Evolutionary conservation across 108 stramenopile species (phyloP).

Genomic region (Cyclotella choctawhatcheeana): DNA sequence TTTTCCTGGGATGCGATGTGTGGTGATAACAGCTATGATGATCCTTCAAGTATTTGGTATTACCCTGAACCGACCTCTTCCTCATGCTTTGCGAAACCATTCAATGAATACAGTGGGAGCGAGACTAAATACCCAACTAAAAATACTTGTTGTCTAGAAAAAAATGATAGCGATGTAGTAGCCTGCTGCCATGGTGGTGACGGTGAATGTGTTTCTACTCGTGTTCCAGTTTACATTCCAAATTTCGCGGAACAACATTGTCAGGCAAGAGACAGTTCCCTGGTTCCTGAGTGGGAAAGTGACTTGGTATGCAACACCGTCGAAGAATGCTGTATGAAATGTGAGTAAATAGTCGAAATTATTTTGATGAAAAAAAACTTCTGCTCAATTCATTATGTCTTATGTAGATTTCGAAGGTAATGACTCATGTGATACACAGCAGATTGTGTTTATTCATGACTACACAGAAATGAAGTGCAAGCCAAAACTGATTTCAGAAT

Average conservation of each 20-base stretch:
- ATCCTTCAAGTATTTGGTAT: not conserved
- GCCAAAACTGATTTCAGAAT: not conserved
- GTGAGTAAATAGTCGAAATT: too few species aligned
- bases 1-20: constrained; percentile 3
- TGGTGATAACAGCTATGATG: not conserved
- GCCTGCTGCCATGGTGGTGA: not conserved
- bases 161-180: not conserved
- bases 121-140: not conserved
- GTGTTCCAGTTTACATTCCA: not conserved
- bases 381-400: too few species aligned
- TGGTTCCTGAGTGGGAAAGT: not conserved
- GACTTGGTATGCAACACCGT: not conserved
- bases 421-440: too few species aligned
- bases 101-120: not conserved
- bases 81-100: not conserved
- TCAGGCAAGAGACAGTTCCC: not conserved
- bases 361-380: too few species aligned
- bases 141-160: not conserved
- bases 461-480: constrained; percentile 1
- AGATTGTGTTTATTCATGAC: not conserved
- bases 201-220: not conserved
- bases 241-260: not conserved
- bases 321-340: not conserved
- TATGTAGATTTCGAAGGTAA: too few species aligned
- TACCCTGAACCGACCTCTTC: not conserved